A percentile compares a stretch with the other conserved stretches of the same genome.
These are phyloP conservation scores for Dichotomopilus funicola DNA, from an alignment of 2,329 filamentous ascomycete genomes.

Conservation along the genomic window DNA sequence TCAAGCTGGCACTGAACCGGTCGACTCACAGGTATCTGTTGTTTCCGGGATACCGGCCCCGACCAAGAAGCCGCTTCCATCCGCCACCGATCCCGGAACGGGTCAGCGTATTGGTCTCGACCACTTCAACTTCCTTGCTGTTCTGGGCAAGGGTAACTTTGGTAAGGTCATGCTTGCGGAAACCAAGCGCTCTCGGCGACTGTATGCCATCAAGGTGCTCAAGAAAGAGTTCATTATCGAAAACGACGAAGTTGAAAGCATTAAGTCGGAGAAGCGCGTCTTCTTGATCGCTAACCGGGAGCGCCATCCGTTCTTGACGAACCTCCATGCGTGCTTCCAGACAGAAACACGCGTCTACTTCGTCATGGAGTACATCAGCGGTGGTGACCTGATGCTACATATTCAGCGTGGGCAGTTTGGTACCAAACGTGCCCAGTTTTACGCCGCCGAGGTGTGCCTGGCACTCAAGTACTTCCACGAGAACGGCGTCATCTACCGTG, in stretches of 20 bases:
- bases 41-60: constrained; percentile 32
- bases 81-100: constrained; percentile 64
- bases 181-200: constrained; percentile 82
- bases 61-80: constrained; percentile 56
- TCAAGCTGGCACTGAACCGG: constrained; percentile 33
- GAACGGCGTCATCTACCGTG: constrained; percentile 97
- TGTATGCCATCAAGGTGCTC: constrained; percentile 97
- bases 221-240: constrained; percentile 99
- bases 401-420: constrained; percentile 96
- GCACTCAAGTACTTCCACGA: constrained; percentile 99
- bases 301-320: constrained; percentile 90
- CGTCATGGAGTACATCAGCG: constrained; percentile 98
- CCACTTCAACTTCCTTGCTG: constrained; percentile 98
- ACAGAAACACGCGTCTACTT: constrained; percentile 98
- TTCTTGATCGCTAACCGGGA: constrained; percentile 97
- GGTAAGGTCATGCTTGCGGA: constrained; percentile 99
- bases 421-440: constrained; percentile 95
- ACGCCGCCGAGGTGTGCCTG: constrained; percentile 93
- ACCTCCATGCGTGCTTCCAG: constrained; percentile 95
- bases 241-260: constrained; percentile 98
- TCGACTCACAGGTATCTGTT: constrained; percentile 31
- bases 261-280: constrained; percentile 92
- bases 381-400: constrained; percentile 97
- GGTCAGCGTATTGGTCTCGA: constrained; percentile 87
- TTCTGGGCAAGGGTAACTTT: constrained; percentile 98